A percentile compares a stretch with the other conserved stretches of the same genome.
Conservation (phyloP, 306 rosid genomes). For the Fagus crenata region DNA sequence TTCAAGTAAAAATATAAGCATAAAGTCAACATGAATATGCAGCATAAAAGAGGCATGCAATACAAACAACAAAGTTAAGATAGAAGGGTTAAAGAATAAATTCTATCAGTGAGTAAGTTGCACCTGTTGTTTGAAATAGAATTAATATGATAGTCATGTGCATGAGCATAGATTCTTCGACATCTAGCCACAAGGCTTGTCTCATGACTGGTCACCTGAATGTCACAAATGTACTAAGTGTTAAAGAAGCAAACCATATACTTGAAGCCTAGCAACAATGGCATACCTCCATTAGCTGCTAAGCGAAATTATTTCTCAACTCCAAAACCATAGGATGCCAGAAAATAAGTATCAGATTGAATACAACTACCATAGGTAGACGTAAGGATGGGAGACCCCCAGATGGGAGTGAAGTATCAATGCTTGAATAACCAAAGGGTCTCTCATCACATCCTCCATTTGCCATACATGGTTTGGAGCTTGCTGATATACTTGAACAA, state of each 20-base stretch:
- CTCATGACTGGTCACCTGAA: constrained; percentile 68
- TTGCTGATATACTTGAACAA: constrained; percentile 37
- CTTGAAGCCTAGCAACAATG: neutral
- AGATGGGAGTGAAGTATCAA: constrained; percentile 37
- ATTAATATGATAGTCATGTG: constrained; percentile 75
- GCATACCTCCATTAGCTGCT: constrained; percentile 1
- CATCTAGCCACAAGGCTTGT: constrained; percentile 63
- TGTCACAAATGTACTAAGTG: constrained; percentile 5
- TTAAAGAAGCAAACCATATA: constrained; percentile 14
- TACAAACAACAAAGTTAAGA: neutral
- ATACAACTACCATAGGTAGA: constrained; percentile 61
- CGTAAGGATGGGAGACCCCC: constrained; percentile 43
- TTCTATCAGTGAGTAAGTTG: neutral
- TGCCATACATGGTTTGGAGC: constrained; percentile 39
- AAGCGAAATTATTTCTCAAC: constrained; percentile 3
- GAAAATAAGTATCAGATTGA: constrained; percentile 9
- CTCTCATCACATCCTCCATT: constrained; percentile 57
- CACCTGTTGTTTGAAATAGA: constrained; percentile 79
- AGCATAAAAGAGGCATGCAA: neutral
- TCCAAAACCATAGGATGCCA: constrained; percentile 17
- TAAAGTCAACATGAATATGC: constrained; percentile 8
- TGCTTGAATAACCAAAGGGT: constrained; percentile 26
- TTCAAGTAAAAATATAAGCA: neutral
- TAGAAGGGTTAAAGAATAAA: neutral
- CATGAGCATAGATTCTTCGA: constrained; percentile 71